Evolutionary conservation across 129 eudicot species (phyloP).

Genomic region (Ambrosia trifida): DNA sequence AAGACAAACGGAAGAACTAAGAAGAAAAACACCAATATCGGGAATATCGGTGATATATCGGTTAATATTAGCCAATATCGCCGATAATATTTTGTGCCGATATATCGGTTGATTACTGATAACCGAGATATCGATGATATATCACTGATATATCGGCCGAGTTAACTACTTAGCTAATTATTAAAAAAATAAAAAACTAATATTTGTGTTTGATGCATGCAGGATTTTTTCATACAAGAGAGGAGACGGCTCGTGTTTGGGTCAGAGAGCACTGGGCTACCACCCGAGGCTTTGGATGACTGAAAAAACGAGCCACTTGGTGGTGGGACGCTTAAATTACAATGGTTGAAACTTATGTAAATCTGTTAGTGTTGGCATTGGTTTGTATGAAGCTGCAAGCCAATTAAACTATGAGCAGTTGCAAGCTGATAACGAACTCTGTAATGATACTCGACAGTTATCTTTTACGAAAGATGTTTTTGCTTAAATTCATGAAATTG

Average conservation of each 20-base stretch:
- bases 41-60: too few species aligned
- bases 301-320: slow-evolving; percentile 64
- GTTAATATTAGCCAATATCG: too few species aligned
- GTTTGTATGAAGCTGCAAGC: slow-evolving; percentile 90
- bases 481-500: slow-evolving; percentile 45
- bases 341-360: slow-evolving; percentile 92
- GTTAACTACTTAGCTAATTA: too few species aligned
- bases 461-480: slow-evolving; percentile 70
- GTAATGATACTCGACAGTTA: slow-evolving; percentile 33
- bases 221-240: slow-evolving; percentile 77
- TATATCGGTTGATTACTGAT: too few species aligned
- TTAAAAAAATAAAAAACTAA: neutral
- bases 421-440: slow-evolving; percentile 41
- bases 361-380: slow-evolving; percentile 95
- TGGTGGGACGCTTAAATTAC: slow-evolving; percentile 85
- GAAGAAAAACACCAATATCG: too few species aligned
- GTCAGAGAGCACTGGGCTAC: slow-evolving; percentile 86
- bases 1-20: too few species aligned
- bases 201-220: slow-evolving; percentile 10
- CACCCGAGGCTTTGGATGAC: slow-evolving; percentile 81
- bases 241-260: slow-evolving; percentile 99
- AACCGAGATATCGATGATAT: too few species aligned
- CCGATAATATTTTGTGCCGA: too few species aligned
- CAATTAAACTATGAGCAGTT: slow-evolving; percentile 89
- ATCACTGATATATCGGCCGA: too few species aligned